Percentiles rank a stretch among this genome's conserved stretches.
These are phyloP conservation scores for Suillus sp. DNA, from an alignment of 768 basidiomycete species.

Conservation along the genomic window DNA sequence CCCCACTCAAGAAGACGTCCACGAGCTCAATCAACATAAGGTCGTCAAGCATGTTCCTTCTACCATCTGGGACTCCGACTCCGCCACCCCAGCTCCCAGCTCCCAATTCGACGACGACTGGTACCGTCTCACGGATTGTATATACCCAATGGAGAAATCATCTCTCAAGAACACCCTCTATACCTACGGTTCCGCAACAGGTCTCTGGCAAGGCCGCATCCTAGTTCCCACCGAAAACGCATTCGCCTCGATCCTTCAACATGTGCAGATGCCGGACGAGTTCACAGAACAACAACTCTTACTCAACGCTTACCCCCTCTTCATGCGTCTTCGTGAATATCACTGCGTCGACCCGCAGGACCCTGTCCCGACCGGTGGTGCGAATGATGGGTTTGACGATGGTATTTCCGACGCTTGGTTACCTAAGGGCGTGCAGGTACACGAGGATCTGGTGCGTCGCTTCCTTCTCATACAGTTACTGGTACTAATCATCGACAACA, in stretches of 20 bases:
- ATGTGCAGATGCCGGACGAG: slow-evolving; percentile 24
- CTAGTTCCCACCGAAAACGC: slow-evolving; percentile 42
- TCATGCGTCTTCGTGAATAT: slow-evolving; percentile 60
- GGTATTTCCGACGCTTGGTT: slow-evolving; percentile 47
- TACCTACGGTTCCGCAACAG: slow-evolving; percentile 52
- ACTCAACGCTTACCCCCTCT: slow-evolving; percentile 52
- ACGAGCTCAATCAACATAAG: slow-evolving; percentile 52
- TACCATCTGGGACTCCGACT: slow-evolving; percentile 25
- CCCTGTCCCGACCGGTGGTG: slow-evolving; percentile 29
- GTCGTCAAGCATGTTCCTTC: slow-evolving; percentile 34
- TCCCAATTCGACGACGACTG: slow-evolving; percentile 57
- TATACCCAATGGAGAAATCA: slow-evolving; percentile 34
- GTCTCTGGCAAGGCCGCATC: slow-evolving; percentile 66
- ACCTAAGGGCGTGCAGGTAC: slow-evolving; percentile 22
- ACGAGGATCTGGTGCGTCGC: slow-evolving; percentile 26
- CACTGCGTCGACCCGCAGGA: slow-evolving; percentile 46
- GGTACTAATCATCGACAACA: not conserved
- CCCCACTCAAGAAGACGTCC: slow-evolving; percentile 61
- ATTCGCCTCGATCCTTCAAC: slow-evolving; percentile 24
- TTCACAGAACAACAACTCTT: slow-evolving; percentile 39
- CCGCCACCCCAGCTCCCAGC: slow-evolving; percentile 39
- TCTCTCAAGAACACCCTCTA: slow-evolving; percentile 41
- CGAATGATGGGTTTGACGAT: slow-evolving; percentile 32
- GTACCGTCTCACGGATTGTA: slow-evolving; percentile 53
- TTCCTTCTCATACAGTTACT: not conserved